Base-by-base conservation (phyloP, 305 asterid genomes). In the Plantago coronopus region DNA sequence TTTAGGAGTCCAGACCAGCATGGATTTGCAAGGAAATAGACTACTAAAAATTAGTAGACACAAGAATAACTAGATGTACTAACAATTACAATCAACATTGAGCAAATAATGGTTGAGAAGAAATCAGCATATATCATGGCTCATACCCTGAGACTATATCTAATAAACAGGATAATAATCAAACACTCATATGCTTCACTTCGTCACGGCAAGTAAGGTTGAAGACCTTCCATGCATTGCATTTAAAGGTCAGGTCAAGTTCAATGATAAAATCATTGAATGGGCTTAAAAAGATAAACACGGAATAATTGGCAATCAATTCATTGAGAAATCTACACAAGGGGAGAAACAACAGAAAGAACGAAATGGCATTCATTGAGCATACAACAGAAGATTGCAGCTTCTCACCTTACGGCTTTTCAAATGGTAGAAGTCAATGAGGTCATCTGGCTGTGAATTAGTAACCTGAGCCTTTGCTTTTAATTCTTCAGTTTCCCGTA, bases 401-500 rank as follows among this genome's bases (percentile, higher is more conserved):
- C 42, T 16, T 64, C 69, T 70, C 74, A 90, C 97, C 94, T 83
- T 88, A 69, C 97, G 79, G 67, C 91, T 88, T 79, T 90, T 90
- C 79, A 90, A 75, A 79, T 90, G 96, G 74, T 88, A 90, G 75
- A 90, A 90, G 71, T 90, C 96, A 65, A 90, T 90, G 40, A 90
- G 97, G 69, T 90, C 97, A 72, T 90, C 97, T 2, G 97, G 96
- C 74, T 90, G 96, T 38, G 95, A 78, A 70, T 78, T 83, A 70
- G 86, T 67, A 69, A 77, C 74, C 77, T 80, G 95, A 54, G 95
- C 83, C 82, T 88, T 88, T 7, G 95, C 94, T 68, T 82, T 85
- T 15, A 82, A 74, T 83, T 91, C 96, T 76, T 91, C 97, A 57
- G 87, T 85, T 82, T 91, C 95, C 44, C 89, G 89, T 67, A 83